These are phyloP conservation scores for Trichoderma sp. DNA, from an alignment of 2,329 filamentous ascomycete genomes.

Conservation along the genomic window DNA sequence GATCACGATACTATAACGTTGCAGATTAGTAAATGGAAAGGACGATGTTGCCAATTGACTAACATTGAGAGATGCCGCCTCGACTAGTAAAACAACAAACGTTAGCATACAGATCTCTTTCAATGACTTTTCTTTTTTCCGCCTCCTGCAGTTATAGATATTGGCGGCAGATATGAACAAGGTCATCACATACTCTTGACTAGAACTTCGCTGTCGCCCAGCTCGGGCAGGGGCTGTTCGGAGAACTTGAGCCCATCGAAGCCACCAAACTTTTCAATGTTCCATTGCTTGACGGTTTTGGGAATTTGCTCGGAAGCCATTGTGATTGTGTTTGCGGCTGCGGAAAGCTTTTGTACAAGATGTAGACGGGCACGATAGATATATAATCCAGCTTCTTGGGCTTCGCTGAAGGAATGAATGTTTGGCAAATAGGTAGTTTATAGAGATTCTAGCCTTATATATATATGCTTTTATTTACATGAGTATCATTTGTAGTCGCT, in stretches of 20 bases:
- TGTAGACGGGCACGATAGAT: background rate
- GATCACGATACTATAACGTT: conserved; percentile 51
- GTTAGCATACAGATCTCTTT: background rate
- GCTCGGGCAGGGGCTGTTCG: conserved; percentile 59
- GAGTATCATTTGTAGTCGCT: background rate
- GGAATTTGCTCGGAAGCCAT: conserved; percentile 16
- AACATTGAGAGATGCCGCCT: conserved; percentile 56
- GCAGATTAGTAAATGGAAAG: background rate
- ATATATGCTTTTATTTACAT: background rate
- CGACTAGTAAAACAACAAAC: conserved; percentile 40
- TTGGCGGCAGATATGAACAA: background rate
- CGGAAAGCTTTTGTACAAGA: background rate
- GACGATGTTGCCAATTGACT: conserved; percentile 21
- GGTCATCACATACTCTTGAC: conserved; percentile 55
- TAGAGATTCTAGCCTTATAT: background rate
- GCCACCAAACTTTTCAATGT: conserved; percentile 46
- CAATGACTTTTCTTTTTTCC: background rate
- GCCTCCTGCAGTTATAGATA: background rate
- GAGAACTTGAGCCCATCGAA: conserved; percentile 64
- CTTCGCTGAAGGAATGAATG: background rate
- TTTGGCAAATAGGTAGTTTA: background rate
- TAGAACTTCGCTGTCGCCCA: conserved; percentile 73
- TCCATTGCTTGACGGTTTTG: conserved; percentile 60
- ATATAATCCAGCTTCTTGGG: background rate
- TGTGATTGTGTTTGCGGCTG: background rate